Percentiles rank a stretch among this genome's conserved stretches.
phyloP scores from a whole-genome alignment of 139 green algal genomes.

The Dunaliella primolecta region DNA sequence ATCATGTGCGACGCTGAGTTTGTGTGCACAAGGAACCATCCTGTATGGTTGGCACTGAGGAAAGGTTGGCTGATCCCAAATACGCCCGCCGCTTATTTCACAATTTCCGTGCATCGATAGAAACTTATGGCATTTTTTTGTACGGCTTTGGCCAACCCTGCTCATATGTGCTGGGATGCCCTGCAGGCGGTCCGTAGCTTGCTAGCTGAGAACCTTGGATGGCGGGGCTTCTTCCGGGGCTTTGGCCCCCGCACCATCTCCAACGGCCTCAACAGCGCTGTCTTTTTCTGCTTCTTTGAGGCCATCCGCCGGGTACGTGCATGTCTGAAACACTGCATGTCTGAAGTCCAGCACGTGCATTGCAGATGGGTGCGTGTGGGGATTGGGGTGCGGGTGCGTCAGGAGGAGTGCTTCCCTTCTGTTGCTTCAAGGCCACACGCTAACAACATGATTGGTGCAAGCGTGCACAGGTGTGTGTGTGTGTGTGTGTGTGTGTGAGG shows the following conservation, averaged over 20 bases:
- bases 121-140: too few relatives aligned
- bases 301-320: constrained; percentile 42
- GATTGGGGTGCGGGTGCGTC: not conserved
- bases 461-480: not conserved
- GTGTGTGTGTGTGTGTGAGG: too few relatives aligned
- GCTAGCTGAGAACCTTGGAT: not conserved
- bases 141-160: too few relatives aligned
- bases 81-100: too few relatives aligned
- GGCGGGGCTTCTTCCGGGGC: constrained; percentile 52
- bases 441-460: not conserved
- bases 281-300: constrained; percentile 89
- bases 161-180: too few relatives aligned
- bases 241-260: constrained; percentile 63
- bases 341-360: not conserved
- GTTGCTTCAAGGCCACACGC: too few relatives aligned
- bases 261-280: constrained; percentile 82
- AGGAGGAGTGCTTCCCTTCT: not conserved
- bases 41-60: too few relatives aligned
- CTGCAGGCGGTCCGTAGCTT: not conserved
- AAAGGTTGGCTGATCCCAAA: too few relatives aligned
- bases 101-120: too few relatives aligned
- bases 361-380: too few relatives aligned
- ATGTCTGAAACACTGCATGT: constrained; percentile 22
- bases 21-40: too few relatives aligned
- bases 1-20: too few relatives aligned